Evolutionary conservation across 257 asterid genomes (phyloP), one percentile per base, ranked within the genome.

Genomic region (Solanum bulbocastanum): DNA sequence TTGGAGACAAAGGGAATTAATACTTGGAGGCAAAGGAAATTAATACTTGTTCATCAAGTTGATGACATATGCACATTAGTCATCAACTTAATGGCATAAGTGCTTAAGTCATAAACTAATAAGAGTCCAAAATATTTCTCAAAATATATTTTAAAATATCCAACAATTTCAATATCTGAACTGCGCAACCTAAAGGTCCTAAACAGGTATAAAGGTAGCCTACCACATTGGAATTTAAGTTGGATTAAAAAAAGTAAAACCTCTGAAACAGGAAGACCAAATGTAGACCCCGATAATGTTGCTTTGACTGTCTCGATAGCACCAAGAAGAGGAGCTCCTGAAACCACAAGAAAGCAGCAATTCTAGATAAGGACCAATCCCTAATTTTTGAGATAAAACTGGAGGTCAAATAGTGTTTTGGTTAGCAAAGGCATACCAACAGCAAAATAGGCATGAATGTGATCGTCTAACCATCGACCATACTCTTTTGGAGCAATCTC

Each of bases 291-390:
- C 73, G 98, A 93, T 76, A 97, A 89, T 82, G 95, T 87, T 88
- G 93, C 99, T 92, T 97, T 96, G 89, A 97, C 90, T 74, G 98
- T 92, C 92, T 97, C 98, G 84, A 81, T 90, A 87, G 99, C 88
- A 88, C 99, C 99, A 89, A 97, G 99, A 91, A 96, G 96, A 82
- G 99, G 99, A 88, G 99, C 90, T 87, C 98, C 99, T 97, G 91
- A 91, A 90, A 88, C 73, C 88, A 91, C 85, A 87, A 52, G 87
- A 88, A 87, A 86, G 75, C 66, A 89, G 49, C 46, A 14, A 83
- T 16, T 85, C 37, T 90, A 79, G 33, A 66, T 90, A 84, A 87
- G 89, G 25, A 86, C 84, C 79, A 39, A 72, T 81, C 65, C 32
- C 52, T 91, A 52, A 86, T 44, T 56, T 62, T 16, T 46, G 46